Percentiles rank a stretch among this genome's conserved stretches.
phyloP scores from a whole-genome alignment of 2,329 filamentous ascomycete species.

The Aschersonia sp. region DNA sequence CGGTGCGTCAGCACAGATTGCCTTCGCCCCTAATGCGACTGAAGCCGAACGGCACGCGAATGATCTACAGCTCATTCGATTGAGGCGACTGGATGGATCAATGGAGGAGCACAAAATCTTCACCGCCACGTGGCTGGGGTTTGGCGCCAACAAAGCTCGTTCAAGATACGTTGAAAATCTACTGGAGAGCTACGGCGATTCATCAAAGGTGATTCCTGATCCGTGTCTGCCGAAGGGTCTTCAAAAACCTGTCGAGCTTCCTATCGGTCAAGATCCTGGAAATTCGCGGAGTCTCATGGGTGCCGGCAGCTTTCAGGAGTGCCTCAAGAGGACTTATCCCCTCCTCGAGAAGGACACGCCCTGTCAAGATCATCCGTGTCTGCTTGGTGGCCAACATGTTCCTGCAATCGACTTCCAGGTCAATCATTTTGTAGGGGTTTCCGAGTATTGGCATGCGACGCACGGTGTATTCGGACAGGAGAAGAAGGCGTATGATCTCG shows the following conservation, averaged over 20 bases:
- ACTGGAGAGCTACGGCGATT: slow-evolving; percentile 46
- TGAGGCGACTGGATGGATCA: slow-evolving; percentile 70
- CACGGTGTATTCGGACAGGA: slow-evolving; percentile 78
- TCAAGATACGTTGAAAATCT: slow-evolving; percentile 69
- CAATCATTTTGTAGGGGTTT: slow-evolving; percentile 95
- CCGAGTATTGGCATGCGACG: slow-evolving; percentile 97
- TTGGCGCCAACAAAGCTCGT: slow-evolving; percentile 89
- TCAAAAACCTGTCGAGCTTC: slow-evolving; percentile 54
- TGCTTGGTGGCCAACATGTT: slow-evolving; percentile 82
- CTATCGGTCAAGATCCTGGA: slow-evolving; percentile 19
- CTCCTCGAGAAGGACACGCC: slow-evolving; percentile 78
- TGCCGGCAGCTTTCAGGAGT: slow-evolving; percentile 78
- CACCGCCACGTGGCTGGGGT: slow-evolving; percentile 91
- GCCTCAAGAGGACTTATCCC: slow-evolving; percentile 67
- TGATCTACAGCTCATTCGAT: slow-evolving; percentile 71
- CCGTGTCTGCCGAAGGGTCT: slow-evolving; percentile 78
- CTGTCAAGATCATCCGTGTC: slow-evolving; percentile 70
- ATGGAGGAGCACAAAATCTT: slow-evolving; percentile 78
- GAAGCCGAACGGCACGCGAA: slow-evolving; percentile 82
- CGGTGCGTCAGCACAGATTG: slow-evolving; percentile 92
- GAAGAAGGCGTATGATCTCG: slow-evolving; percentile 77
- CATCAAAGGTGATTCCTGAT: slow-evolving; percentile 60
- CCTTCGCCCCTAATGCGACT: slow-evolving; percentile 86
- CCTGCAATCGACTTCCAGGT: slow-evolving; percentile 94
- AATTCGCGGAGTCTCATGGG: slow-evolving; percentile 50